Conservation (phyloP, 2,329 filamentous ascomycete genomes). For the Xylaria arbuscula region DNA sequence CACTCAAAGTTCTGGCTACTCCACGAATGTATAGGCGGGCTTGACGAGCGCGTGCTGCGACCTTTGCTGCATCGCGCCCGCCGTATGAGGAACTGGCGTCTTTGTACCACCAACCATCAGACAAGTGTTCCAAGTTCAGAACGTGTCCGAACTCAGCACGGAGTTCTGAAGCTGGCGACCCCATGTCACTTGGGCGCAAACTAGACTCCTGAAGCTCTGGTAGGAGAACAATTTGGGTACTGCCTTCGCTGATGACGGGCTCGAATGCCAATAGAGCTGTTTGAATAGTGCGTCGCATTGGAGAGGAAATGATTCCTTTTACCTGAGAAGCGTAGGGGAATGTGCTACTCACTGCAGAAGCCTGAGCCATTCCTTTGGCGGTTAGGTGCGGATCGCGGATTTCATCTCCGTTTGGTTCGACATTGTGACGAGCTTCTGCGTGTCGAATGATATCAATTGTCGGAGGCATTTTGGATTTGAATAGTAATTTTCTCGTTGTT, state of each 20-base stretch:
- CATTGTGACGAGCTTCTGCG: conserved; percentile 8
- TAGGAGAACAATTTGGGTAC: background rate
- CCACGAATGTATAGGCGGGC: conserved; percentile 1
- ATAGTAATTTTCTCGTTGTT: too few species aligned
- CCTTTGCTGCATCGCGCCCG: background rate
- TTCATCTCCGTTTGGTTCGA: background rate
- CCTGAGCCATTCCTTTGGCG: background rate
- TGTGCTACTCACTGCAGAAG: background rate
- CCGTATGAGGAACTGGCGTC: background rate
- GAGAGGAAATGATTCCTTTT: conserved; percentile 1
- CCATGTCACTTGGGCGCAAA: background rate
- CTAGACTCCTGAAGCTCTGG: conserved; percentile 11
- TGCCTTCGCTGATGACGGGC: background rate
- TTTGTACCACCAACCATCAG: background rate
- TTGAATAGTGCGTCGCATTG: conserved; percentile 11
- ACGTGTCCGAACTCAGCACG: conserved; percentile 1
- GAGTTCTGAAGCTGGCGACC: background rate
- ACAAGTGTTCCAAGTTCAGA: background rate
- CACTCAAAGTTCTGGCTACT: background rate
- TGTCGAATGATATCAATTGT: conserved; percentile 20
- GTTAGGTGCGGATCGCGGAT: conserved; percentile 17
- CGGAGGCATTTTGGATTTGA: conserved; percentile 11
- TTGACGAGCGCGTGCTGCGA: background rate
- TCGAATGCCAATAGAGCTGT: background rate
- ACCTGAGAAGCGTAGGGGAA: background rate